Base-by-base conservation (phyloP, 306 rosid genomes). In the Styphnolobium japonicum region DNA sequence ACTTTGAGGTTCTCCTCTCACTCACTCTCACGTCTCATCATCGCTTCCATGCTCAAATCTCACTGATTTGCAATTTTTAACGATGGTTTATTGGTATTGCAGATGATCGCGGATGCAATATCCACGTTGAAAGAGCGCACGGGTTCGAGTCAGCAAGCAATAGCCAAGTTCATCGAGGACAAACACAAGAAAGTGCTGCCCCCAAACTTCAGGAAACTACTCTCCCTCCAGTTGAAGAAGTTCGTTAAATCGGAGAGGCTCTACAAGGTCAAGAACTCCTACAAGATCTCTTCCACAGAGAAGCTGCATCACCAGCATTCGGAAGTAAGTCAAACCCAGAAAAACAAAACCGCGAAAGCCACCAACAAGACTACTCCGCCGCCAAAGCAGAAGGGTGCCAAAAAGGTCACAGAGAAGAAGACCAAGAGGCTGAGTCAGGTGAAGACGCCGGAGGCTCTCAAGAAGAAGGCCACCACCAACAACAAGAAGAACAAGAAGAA, bases 61-160 rank as follows among this genome's bases (percentile, higher is more conserved):
- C n/a, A 43, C 36, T 9, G 0, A 7, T 63, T 33, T 14, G 0
- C 4, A 3, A 39, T 12, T 21, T 21, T 8, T 2, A n/a, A 11
- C 3, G 1, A 23, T 19, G 34, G 19, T 2, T 70, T 31, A 16
- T 19, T 49, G n/a, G 0, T 42, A 64, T 53, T 75, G 19, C 79
- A 82, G 86, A 77, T 82, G 86, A 77, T 82, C 3, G 42, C 55
- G 1, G 86, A 82, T 9, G 86, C 82, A 7, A 69, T 82, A 25
- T 16, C 85, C 1, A 39, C 82, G 12, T 39, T 82, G 85, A 76
- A 69, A 7, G 85, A 82, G 4, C 67, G 85, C 61, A 61, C 60
- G 8, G 85, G 85, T 14, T 82, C 85, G 4, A 82, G 85, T 29
- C 82, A 76, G 6, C 78, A 57, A 29, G 81, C 85, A 5, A 76